A percentile compares a stretch with the other conserved stretches of the same genome.
These are phyloP conservation scores for Trifolium pratense DNA, from an alignment of 306 rosid genomes.

Conservation along the genomic window DNA sequence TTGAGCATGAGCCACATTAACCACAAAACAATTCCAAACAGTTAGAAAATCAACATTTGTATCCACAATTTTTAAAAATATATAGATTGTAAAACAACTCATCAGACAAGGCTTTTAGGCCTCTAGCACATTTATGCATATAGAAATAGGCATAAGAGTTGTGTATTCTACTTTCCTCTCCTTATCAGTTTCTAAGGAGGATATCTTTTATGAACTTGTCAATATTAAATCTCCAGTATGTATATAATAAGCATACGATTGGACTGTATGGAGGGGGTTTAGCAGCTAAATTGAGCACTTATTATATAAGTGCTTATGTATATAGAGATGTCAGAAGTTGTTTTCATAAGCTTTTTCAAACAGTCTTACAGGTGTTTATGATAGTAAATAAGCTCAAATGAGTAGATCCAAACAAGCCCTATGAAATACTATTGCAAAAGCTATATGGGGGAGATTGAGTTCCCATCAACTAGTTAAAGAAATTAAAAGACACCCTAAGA, in stretches of 20 bases:
- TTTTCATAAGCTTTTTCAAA: background rate
- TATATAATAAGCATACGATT: no score
- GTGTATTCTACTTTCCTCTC: background rate
- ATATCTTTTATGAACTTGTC: background rate
- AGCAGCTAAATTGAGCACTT: no score
- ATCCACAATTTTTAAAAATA: background rate
- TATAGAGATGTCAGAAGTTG: background rate
- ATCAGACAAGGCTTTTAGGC: background rate
- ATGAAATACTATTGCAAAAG: background rate
- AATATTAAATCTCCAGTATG: background rate
- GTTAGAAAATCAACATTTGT: background rate
- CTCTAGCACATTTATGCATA: background rate
- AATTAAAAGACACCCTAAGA: background rate
- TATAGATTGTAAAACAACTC: background rate
- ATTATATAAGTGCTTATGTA: no score
- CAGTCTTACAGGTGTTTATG: background rate
- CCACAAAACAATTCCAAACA: background rate
- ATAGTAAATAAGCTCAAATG: background rate
- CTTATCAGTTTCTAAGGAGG: background rate
- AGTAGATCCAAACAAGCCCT: background rate
- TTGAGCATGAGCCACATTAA: background rate
- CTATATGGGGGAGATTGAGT: background rate
- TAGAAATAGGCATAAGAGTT: background rate
- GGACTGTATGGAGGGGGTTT: background rate
- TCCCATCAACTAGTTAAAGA: slow-evolving; percentile 15